Conservation (phyloP, 1,284 basidiomycete genomes). For the Xerocomus amazonicus region DNA sequence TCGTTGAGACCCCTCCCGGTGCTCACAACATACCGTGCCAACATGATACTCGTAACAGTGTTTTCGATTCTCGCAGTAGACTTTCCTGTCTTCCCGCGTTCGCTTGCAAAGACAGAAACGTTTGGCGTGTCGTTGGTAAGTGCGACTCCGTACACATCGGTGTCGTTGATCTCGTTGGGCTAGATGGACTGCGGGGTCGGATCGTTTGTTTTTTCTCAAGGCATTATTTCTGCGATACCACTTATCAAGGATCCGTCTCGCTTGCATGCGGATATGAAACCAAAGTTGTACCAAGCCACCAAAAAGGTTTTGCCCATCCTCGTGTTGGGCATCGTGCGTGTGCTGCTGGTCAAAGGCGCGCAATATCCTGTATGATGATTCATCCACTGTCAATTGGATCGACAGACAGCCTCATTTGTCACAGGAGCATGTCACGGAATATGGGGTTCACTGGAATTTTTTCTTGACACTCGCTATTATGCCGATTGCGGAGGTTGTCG, state of each 20-base stretch:
- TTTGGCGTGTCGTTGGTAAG: constrained; percentile 89
- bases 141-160: constrained; percentile 9
- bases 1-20: constrained; percentile 54
- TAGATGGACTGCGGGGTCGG: constrained; percentile 99
- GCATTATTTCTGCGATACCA: constrained; percentile 81
- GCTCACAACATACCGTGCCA: constrained; percentile 85
- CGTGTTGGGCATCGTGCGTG: constrained; percentile 71
- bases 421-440: constrained; percentile 74
- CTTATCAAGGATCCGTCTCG: constrained; percentile 59
- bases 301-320: constrained; percentile 70
- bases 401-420: constrained; percentile 1
- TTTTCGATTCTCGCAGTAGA: constrained; percentile 95
- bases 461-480: constrained; percentile 90
- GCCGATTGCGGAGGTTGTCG: constrained; percentile 69
- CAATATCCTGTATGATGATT: constrained; percentile 83
- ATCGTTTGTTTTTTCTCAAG: constrained; percentile 94
- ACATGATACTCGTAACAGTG: constrained; percentile 94
- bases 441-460: constrained; percentile 98
- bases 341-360: constrained; percentile 86
- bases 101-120: constrained; percentile 89
- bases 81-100: constrained; percentile 88
- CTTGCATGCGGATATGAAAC: constrained; percentile 45
- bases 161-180: constrained; percentile 8
- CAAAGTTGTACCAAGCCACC: constrained; percentile 49
- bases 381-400: neutral